Conservation (phyloP, 2,329 filamentous ascomycete genomes). For the Zymoseptoria pseudotritici region DNA sequence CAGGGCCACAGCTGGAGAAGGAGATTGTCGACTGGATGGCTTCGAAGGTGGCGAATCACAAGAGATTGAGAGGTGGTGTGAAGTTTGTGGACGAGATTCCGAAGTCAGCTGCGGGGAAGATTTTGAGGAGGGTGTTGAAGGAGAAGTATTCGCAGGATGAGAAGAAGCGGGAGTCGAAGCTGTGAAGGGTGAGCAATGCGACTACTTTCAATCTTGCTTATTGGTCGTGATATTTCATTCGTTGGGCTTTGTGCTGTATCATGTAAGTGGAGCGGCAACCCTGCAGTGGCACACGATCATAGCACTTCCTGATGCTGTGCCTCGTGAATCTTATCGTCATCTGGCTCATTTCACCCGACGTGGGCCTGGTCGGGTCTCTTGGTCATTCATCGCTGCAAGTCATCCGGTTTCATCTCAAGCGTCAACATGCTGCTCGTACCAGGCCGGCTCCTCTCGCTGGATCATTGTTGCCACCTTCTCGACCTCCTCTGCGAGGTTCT, state of each 20-base stretch:
- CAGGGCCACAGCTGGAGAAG: conserved; percentile 28
- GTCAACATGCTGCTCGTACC: conserved; percentile 38
- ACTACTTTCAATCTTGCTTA: background rate
- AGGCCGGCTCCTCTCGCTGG: conserved; percentile 66
- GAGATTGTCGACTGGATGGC: conserved; percentile 55
- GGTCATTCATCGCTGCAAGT: background rate
- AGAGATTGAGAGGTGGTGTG: conserved; percentile 45
- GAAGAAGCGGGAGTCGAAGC: conserved; percentile 21
- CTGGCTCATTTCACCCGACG: too few species aligned
- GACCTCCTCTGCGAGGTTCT: conserved; percentile 78
- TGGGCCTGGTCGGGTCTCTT: too few species aligned
- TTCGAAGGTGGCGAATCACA: conserved; percentile 60
- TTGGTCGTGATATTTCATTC: too few species aligned
- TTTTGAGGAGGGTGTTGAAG: conserved; percentile 55
- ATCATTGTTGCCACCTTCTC: conserved; percentile 78
- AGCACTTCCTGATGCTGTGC: background rate
- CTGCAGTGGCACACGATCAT: too few species aligned
- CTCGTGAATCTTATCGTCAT: background rate
- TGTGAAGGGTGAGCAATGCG: background rate
- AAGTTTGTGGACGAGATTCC: conserved; percentile 61
- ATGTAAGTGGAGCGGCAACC: too few species aligned
- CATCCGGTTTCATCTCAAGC: conserved; percentile 9
- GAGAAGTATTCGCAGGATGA: conserved; percentile 37
- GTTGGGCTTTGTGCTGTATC: too few species aligned
- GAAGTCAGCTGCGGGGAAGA: conserved; percentile 69